Conservation (phyloP, 106 monocot species). For the Dioscorea zingiberensis region DNA sequence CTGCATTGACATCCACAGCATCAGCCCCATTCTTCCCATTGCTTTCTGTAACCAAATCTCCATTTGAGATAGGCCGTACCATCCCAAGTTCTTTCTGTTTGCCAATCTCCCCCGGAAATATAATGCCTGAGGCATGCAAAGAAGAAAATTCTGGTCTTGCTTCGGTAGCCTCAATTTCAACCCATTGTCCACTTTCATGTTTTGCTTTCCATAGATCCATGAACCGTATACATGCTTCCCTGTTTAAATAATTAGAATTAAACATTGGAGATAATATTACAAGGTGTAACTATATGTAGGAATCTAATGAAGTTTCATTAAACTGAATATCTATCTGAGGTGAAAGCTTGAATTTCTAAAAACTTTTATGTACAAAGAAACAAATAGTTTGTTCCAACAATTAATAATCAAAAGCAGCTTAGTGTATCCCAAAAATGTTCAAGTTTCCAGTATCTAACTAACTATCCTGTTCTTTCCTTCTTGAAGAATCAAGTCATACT, state of each 20-base stretch:
- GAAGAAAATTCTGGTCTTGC: conserved; percentile 60
- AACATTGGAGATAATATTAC: no score
- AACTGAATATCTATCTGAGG: no score
- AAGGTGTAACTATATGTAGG: no score
- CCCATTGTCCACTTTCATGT: conserved; percentile 93
- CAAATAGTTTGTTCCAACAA: no score
- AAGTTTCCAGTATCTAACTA: no score
- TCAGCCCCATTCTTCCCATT: conserved; percentile 27
- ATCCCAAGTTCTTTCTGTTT: conserved; percentile 28
- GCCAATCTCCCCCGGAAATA: conserved; percentile 33
- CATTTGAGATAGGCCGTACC: conserved; percentile 11
- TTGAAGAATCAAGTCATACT: no score
- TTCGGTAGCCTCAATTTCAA: conserved; percentile 89
- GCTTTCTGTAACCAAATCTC: conserved; percentile 25
- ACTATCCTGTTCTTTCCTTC: no score
- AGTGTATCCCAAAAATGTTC: no score
- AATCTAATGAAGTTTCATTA: no score
- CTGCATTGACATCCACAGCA: neutral
- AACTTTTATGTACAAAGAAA: no score
- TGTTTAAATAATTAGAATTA: conserved; percentile 19
- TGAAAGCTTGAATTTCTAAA: no score
- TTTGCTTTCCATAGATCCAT: conserved; percentile 84
- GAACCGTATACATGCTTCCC: conserved; percentile 63
- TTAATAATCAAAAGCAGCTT: no score
- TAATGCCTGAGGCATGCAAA: conserved; percentile 54